Conservation (phyloP, 2,329 filamentous ascomycete species). For the Diaporthe sp. region DNA sequence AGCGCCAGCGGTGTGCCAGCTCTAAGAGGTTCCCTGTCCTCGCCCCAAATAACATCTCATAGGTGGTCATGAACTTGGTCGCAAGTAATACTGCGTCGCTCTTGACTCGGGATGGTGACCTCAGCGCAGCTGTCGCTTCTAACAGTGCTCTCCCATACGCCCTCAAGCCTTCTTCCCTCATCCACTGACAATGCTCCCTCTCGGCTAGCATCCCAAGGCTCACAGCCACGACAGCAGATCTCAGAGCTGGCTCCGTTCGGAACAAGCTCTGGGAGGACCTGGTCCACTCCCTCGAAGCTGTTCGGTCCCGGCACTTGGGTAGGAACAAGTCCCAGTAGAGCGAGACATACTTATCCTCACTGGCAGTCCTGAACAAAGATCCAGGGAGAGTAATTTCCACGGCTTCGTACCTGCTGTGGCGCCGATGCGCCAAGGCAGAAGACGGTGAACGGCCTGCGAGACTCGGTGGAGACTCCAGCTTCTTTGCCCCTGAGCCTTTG, state of each 20-base stretch:
- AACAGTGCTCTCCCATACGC: conserved; percentile 41
- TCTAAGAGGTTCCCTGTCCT: conserved; percentile 1
- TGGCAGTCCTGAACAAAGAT: background rate
- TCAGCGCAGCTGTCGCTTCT: conserved; percentile 39
- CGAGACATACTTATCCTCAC: conserved; percentile 28
- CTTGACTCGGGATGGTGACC: conserved; percentile 30
- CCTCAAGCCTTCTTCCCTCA: conserved; percentile 40
- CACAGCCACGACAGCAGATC: conserved; percentile 22
- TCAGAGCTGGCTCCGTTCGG: conserved; percentile 40
- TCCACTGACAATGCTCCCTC: conserved; percentile 26
- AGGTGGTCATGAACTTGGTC: conserved; percentile 43
- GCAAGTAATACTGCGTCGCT: conserved; percentile 42
- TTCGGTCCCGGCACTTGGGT: conserved; percentile 1
- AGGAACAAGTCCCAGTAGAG: conserved; percentile 22
- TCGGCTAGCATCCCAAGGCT: conserved; percentile 40
- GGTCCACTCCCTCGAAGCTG: conserved; percentile 42
- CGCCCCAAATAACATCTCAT: conserved; percentile 39
- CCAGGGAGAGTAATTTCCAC: background rate
- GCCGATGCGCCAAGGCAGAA: conserved; percentile 20
- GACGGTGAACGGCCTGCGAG: background rate
- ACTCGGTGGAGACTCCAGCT: background rate
- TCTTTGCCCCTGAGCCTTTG: background rate
- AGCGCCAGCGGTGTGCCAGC: conserved; percentile 7
- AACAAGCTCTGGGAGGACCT: conserved; percentile 40
- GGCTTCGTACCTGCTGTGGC: background rate